Conservation (phyloP, 2,329 filamentous ascomycete genomes). For the Phyllosticta capitalensis region DNA sequence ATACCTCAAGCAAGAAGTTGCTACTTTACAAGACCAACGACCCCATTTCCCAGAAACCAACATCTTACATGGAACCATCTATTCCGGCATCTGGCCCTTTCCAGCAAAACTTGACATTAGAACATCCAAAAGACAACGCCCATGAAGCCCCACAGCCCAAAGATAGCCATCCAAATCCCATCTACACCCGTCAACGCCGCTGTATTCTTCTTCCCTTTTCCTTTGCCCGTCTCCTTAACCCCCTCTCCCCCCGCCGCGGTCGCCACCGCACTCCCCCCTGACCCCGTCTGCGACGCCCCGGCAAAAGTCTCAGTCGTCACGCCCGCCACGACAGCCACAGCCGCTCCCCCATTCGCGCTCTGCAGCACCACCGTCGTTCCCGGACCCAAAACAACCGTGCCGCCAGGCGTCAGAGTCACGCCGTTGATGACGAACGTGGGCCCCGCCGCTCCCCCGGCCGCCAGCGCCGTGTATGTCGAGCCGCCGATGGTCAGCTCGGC, state of each 20-base stretch:
- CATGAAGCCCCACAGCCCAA: background rate
- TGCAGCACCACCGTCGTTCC: background rate
- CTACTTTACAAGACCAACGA: no score
- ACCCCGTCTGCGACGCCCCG: background rate
- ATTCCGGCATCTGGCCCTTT: no score
- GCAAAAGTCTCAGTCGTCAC: background rate
- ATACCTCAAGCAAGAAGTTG: no score
- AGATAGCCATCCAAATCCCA: background rate
- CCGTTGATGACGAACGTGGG: slow-evolving; percentile 28
- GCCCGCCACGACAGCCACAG: background rate
- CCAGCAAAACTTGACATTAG: background rate
- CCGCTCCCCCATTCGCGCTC: background rate
- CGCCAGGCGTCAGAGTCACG: slow-evolving; percentile 29
- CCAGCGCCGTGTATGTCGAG: slow-evolving; percentile 2
- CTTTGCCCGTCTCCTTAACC: background rate
- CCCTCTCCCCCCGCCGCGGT: background rate
- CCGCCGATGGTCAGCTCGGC: slow-evolving; percentile 17
- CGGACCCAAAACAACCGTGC: slow-evolving; percentile 19
- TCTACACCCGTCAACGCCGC: background rate
- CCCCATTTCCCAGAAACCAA: no score
- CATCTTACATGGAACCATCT: no score
- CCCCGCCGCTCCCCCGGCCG: background rate
- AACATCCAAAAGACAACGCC: background rate
- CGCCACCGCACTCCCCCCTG: background rate
- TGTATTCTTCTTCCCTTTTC: background rate